These are phyloP conservation scores for Aureobasidium mangrovei DNA, from an alignment of 2,329 filamentous ascomycete genomes.

Conservation along the genomic window DNA sequence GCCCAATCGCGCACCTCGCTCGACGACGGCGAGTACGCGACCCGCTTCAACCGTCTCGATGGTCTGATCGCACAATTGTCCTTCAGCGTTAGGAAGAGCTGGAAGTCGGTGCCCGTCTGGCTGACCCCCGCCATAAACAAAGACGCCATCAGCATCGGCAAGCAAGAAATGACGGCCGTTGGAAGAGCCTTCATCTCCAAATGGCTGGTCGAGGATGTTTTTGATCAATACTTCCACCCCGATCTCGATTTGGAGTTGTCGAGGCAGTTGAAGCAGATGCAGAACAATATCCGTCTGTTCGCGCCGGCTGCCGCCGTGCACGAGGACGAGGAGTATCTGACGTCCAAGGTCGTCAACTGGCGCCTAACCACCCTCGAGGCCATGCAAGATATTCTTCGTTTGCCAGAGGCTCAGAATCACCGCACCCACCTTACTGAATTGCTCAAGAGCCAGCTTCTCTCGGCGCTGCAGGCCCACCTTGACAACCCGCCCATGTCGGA, in stretches of 20 bases:
- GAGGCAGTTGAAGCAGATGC: slow-evolving; percentile 71
- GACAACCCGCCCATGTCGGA: slow-evolving; percentile 68
- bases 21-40: slow-evolving; percentile 89
- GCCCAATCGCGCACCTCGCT: slow-evolving; percentile 89
- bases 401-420: slow-evolving; percentile 56
- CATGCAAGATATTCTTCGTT: slow-evolving; percentile 61
- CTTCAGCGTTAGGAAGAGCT: slow-evolving; percentile 94
- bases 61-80: slow-evolving; percentile 90
- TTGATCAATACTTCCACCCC: slow-evolving; percentile 88
- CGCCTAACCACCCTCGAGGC: slow-evolving; percentile 88
- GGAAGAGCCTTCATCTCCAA: slow-evolving; percentile 80
- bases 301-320: slow-evolving; percentile 65
- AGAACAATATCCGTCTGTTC: slow-evolving; percentile 74
- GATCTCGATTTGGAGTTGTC: slow-evolving; percentile 70
- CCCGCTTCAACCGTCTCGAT: slow-evolving; percentile 81
- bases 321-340: slow-evolving; percentile 83
- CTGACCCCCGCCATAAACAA: slow-evolving; percentile 70
- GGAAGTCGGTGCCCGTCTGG: slow-evolving; percentile 74
- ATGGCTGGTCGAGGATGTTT: slow-evolving; percentile 86
- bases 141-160: slow-evolving; percentile 76
- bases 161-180: slow-evolving; percentile 95
- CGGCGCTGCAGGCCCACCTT: slow-evolving; percentile 63
- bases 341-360: slow-evolving; percentile 84
- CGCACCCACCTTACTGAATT: slow-evolving; percentile 46
- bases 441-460: slow-evolving; percentile 62